Conservation (phyloP, 2,329 filamentous ascomycete genomes). For the Colletotrichum chrysophilum region DNA sequence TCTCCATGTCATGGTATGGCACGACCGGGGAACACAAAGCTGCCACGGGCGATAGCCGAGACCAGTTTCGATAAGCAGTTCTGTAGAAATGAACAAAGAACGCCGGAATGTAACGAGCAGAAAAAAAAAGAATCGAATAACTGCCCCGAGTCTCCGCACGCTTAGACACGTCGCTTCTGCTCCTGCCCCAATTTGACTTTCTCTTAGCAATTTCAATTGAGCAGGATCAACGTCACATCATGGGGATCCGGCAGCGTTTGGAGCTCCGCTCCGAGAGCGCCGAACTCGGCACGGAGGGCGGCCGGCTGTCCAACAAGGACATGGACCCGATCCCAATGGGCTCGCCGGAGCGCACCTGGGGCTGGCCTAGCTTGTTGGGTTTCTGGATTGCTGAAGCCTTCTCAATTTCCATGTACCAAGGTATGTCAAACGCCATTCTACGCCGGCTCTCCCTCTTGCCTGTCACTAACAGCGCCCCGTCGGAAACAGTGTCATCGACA, state of each 20-base stretch:
- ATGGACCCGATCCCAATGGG: constrained; percentile 24
- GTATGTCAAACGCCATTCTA: background rate
- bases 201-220: background rate
- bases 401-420: constrained; percentile 23
- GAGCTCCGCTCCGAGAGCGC: constrained; percentile 12
- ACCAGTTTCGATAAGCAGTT: background rate
- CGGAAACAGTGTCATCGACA: constrained; percentile 2
- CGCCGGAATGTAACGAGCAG: background rate
- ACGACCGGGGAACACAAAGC: background rate
- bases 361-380: constrained; percentile 22
- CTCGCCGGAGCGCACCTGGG: constrained; percentile 21
- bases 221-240: background rate
- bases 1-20: background rate
- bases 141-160: background rate
- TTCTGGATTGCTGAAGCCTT: constrained; percentile 25
- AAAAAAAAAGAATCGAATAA: background rate
- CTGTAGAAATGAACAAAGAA: background rate
- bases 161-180: background rate
- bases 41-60: background rate
- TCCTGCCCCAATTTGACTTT: background rate
- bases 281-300: constrained; percentile 10
- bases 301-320: constrained; percentile 21
- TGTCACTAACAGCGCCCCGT: background rate
- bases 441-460: background rate
- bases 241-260: constrained; percentile 2